Percentiles rank a stretch among this genome's conserved stretches.
Evolutionary conservation across 768 basidiomycete genomes (phyloP).

Genomic region (Strobilomyces confusus): DNA sequence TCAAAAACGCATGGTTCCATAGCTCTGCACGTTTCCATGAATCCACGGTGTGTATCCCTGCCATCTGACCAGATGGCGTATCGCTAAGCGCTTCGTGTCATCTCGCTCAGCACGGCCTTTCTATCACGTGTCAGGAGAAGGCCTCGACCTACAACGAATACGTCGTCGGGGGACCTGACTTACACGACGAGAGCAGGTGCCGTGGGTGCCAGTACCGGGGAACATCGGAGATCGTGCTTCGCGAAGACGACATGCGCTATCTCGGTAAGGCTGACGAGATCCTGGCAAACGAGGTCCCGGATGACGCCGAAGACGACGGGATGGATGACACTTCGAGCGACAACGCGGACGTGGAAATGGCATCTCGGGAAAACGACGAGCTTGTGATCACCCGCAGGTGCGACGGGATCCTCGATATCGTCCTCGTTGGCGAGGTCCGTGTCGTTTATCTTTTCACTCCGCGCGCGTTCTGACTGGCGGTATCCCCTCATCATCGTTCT

Average conservation of each 20-base stretch:
- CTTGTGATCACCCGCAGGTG: slow-evolving; percentile 36
- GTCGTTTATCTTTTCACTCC: not conserved
- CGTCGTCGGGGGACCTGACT: slow-evolving; percentile 33
- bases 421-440: slow-evolving; percentile 57
- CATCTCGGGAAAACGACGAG: slow-evolving; percentile 18
- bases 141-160: slow-evolving; percentile 40
- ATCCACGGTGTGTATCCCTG: slow-evolving; percentile 22
- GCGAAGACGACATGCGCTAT: slow-evolving; percentile 23
- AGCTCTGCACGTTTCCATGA: slow-evolving; percentile 13
- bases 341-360: slow-evolving; percentile 26
- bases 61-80: not conserved
- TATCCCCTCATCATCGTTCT: not conserved
- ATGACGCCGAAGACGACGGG: slow-evolving; percentile 27
- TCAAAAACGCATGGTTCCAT: slow-evolving; percentile 43
- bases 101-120: slow-evolving; percentile 17
- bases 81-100: not conserved
- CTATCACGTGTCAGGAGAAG: slow-evolving; percentile 21
- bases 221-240: slow-evolving; percentile 27
- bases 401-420: slow-evolving; percentile 54
- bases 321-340: slow-evolving; percentile 27
- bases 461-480: not conserved
- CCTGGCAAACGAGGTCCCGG: slow-evolving; percentile 9
- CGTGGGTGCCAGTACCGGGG: slow-evolving; percentile 27
- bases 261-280: slow-evolving; percentile 16
- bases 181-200: slow-evolving; percentile 43